Evolutionary conservation across 306 rosid genomes (phyloP), one percentile per base, ranked within the genome.

Genomic region (Glycine soja): DNA sequence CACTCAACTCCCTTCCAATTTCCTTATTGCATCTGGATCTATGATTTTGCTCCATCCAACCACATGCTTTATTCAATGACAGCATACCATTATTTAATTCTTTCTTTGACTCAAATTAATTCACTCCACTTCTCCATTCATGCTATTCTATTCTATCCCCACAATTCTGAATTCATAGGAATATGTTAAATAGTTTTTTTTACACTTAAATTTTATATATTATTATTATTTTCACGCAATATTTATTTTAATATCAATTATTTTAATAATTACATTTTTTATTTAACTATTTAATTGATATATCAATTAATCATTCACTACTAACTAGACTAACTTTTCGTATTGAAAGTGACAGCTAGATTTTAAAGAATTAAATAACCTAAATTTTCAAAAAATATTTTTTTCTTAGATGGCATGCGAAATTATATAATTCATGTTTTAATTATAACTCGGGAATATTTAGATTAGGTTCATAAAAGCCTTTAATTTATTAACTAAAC

Each of bases 1-100:
- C 87, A 82, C 81, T 87, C 87, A 59, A 82, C 88, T 72, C 83
- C 86, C 65, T 30, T n/a, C 86, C 73, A 67, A 64, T 81, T 58
- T 76, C 70, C 61, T 79, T n/a, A 40, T 24, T 58, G 68, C 85
- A 81, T 81, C 45, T 81, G 57, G 50, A 54, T 16, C 62, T 64
- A 61, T 69, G 30, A 66, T 67, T 56, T 69, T 59, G 16, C 58
- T 36, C 69, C 40, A 56, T 75, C 7, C 15, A 57, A 64, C 59
- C 57, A 65, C 79, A 65, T 74, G 75, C 53, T 74, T 58, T 54
- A 7, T 74, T 53, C 13, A 15, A 14, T 81, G 56, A 10, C 80
- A 81, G 46, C 74, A 34, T 34, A 61, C 61, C 30, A 42, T 83
- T 10, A 34, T 77, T 63, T 6, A 77, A 70, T 77, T 76, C 82